A percentile compares a stretch with the other conserved stretches of the same genome.
Conservation (phyloP, 371 early-diverging fungal species). For the Mucor saturninus region DNA sequence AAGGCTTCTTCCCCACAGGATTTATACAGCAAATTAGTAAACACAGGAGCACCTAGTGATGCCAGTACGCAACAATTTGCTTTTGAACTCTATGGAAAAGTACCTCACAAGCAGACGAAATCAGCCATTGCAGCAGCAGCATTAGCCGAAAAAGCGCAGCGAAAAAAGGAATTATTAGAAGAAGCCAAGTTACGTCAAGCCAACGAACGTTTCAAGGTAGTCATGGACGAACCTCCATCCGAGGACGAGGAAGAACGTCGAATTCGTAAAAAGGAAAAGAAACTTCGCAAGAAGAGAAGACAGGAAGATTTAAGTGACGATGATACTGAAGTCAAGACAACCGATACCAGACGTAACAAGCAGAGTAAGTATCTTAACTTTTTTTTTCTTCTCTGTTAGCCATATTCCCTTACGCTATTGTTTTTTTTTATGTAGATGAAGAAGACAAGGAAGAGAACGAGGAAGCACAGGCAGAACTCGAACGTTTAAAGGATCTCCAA, state of each 20-base stretch:
- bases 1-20: slow-evolving; percentile 63
- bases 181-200: slow-evolving; percentile 58
- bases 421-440: not conserved
- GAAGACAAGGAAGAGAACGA: slow-evolving; percentile 48
- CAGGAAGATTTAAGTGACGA: slow-evolving; percentile 61
- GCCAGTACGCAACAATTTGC: slow-evolving; percentile 65
- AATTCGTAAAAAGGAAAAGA: slow-evolving; percentile 52
- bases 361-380: slow-evolving; percentile 32
- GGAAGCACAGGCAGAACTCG: slow-evolving; percentile 48
- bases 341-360: slow-evolving; percentile 34
- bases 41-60: slow-evolving; percentile 62
- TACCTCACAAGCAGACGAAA: slow-evolving; percentile 51
- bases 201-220: slow-evolving; percentile 60
- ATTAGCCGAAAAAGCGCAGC: slow-evolving; percentile 44
- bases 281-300: slow-evolving; percentile 59
- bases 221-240: slow-evolving; percentile 59
- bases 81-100: slow-evolving; percentile 62
- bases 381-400: not conserved
- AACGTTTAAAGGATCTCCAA: slow-evolving; percentile 65
- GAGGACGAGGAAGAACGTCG: slow-evolving; percentile 33
- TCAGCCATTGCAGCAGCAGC: slow-evolving; percentile 35
- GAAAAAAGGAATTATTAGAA: slow-evolving; percentile 62
- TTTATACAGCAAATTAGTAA: slow-evolving; percentile 57
- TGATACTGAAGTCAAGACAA: slow-evolving; percentile 52
- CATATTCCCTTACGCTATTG: not conserved